phyloP scores from a whole-genome alignment of 805 yeast genomes.

The Candida dajiaensis region DNA sequence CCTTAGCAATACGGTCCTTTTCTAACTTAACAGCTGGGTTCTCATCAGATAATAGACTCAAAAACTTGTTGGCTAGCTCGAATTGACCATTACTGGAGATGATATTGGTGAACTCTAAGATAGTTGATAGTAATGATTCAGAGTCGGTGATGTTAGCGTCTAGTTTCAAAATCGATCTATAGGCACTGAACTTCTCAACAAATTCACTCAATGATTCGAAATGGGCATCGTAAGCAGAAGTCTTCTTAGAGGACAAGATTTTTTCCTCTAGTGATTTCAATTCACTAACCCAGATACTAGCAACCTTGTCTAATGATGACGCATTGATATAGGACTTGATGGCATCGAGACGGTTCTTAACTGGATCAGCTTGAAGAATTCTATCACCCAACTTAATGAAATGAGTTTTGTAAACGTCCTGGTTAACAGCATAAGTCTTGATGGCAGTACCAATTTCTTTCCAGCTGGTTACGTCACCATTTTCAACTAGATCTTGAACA shows the following conservation, averaged over 20 bases:
- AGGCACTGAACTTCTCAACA: slow-evolving; percentile 78
- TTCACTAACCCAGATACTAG: slow-evolving; percentile 82
- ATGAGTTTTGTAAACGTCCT: slow-evolving; percentile 44
- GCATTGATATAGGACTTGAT: slow-evolving; percentile 76
- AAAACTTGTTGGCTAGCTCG: slow-evolving; percentile 68
- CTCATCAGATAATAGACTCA: slow-evolving; percentile 66
- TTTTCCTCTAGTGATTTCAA: slow-evolving; percentile 42
- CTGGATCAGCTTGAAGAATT: slow-evolving; percentile 41
- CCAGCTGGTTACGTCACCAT: slow-evolving; percentile 80
- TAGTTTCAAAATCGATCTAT: slow-evolving; percentile 43
- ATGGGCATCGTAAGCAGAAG: slow-evolving; percentile 76
- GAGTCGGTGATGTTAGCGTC: slow-evolving; percentile 21
- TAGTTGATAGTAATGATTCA: slow-evolving; percentile 38
- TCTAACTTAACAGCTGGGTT: slow-evolving; percentile 67
- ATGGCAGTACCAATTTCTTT: slow-evolving; percentile 70
- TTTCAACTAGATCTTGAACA: slow-evolving; percentile 64
- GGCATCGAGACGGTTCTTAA: slow-evolving; percentile 64
- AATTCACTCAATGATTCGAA: slow-evolving; percentile 74
- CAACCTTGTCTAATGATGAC: slow-evolving; percentile 69
- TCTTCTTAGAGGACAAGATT: slow-evolving; percentile 30
- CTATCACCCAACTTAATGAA: slow-evolving; percentile 75
- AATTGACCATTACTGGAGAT: slow-evolving; percentile 80
- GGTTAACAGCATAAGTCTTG: slow-evolving; percentile 45
- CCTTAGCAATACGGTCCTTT: slow-evolving; percentile 72
- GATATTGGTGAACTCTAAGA: slow-evolving; percentile 76